Percentiles rank a stretch among this genome's conserved stretches.
phyloP scores from a whole-genome alignment of 1,284 basidiomycete species.

The Farysia itapuensis region DNA sequence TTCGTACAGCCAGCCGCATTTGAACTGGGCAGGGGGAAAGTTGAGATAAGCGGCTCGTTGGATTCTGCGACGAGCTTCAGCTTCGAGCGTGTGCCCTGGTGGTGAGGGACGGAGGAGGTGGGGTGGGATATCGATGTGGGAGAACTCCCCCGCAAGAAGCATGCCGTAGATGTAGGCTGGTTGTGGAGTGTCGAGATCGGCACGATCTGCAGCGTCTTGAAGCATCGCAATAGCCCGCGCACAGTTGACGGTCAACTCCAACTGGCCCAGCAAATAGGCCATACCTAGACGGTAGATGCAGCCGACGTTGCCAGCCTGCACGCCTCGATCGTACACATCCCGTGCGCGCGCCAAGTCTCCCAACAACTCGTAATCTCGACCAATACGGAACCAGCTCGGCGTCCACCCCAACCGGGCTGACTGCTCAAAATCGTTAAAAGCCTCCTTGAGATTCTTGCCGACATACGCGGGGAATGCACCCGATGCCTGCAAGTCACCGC shows the following conservation, averaged over 20 bases:
- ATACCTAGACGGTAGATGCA: constrained; percentile 76
- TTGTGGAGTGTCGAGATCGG: constrained; percentile 76
- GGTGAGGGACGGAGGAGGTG: constrained; percentile 10
- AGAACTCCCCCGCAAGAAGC: constrained; percentile 70
- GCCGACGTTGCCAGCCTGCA: constrained; percentile 71
- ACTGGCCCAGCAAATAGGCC: constrained; percentile 84
- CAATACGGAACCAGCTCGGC: constrained; percentile 77
- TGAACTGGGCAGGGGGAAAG: constrained; percentile 87
- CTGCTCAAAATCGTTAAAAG: constrained; percentile 77
- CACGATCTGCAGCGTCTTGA: constrained; percentile 73
- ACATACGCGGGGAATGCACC: constrained; percentile 65
- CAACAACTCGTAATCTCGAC: constrained; percentile 86
- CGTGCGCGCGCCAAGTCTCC: constrained; percentile 71
- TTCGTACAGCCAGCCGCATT: constrained; percentile 82
- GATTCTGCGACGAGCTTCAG: constrained; percentile 61
- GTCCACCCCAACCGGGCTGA: constrained; percentile 55
- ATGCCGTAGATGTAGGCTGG: constrained; percentile 79
- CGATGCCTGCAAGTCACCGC: constrained; percentile 71
- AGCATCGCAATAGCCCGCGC: constrained; percentile 72
- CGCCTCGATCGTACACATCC: constrained; percentile 80
- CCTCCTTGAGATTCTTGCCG: constrained; percentile 71
- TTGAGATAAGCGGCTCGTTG: constrained; percentile 82
- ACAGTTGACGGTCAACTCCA: constrained; percentile 68
- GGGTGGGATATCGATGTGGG: constrained; percentile 41
- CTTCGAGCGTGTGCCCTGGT: constrained; percentile 43